phyloP scores from a whole-genome alignment of 2,329 filamentous ascomycete species.

The Colletotrichum siamense region DNA sequence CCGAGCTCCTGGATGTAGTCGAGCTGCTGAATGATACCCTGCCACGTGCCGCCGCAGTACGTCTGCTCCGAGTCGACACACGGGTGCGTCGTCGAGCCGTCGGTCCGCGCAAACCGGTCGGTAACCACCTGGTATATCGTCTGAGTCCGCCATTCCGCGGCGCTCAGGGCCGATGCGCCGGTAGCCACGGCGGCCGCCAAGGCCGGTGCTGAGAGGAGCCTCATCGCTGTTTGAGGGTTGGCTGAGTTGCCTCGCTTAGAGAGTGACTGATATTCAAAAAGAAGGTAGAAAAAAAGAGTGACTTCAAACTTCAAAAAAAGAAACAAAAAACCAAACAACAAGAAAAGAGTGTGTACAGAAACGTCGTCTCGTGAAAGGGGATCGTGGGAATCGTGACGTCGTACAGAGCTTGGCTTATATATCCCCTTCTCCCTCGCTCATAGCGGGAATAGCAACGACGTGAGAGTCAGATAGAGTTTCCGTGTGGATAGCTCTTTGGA shows the following conservation, averaged over 20 bases:
- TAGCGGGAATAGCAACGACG: neutral
- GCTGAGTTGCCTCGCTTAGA: neutral
- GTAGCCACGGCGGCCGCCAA: neutral
- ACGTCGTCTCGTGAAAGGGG: slow-evolving; percentile 1
- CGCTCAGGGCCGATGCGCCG: slow-evolving; percentile 18
- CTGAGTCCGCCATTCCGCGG: slow-evolving; percentile 54
- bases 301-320: neutral
- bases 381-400: neutral
- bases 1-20: slow-evolving; percentile 69
- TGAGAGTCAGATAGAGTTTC: neutral
- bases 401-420: slow-evolving; percentile 5
- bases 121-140: slow-evolving; percentile 66
- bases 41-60: slow-evolving; percentile 68
- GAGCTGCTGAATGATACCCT: slow-evolving; percentile 62
- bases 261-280: slow-evolving; percentile 8
- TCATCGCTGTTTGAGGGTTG: neutral
- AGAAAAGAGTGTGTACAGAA: slow-evolving; percentile 13
- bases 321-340: neutral
- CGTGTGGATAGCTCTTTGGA: neutral
- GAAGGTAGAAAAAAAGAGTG: neutral
- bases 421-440: neutral
- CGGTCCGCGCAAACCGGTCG: slow-evolving; percentile 57
- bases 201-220: neutral
- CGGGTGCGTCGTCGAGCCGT: slow-evolving; percentile 47
- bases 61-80: slow-evolving; percentile 46